phyloP scores from a whole-genome alignment of 2,329 filamentous ascomycete species.

The Botrytis porri region DNA sequence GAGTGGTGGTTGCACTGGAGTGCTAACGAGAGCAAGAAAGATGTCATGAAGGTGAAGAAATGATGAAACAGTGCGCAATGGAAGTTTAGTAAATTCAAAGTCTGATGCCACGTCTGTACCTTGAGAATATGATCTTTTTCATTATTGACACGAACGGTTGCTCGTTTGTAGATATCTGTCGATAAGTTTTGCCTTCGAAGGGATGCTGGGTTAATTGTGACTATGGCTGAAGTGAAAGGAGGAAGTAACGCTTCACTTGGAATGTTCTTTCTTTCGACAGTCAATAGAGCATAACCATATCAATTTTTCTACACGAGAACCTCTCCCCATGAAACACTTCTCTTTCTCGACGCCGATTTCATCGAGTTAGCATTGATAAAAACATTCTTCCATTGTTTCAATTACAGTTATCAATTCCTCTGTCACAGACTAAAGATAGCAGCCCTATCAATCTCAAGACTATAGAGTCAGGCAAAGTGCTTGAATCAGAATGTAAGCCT shows the following conservation, averaged over 20 bases:
- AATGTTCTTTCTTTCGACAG: neutral
- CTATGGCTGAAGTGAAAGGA: neutral
- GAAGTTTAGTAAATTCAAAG: neutral
- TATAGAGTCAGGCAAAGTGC: neutral
- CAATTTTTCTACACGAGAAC: neutral
- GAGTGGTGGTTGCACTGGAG: constrained; percentile 4
- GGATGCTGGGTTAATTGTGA: neutral
- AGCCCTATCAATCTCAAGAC: neutral
- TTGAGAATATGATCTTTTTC: too few species aligned
- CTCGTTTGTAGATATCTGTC: neutral
- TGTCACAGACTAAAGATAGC: neutral
- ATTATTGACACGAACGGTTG: neutral
- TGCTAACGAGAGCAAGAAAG: neutral
- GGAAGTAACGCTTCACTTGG: neutral
- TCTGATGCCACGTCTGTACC: neutral
- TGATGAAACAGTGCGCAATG: neutral
- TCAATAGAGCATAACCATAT: neutral
- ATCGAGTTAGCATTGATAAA: neutral
- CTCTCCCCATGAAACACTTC: neutral
- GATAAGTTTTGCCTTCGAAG: neutral
- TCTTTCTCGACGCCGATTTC: neutral
- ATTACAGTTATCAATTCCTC: neutral
- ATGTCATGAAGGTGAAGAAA: neutral
- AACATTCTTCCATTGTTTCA: neutral
- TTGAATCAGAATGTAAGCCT: neutral